Base-by-base conservation (phyloP, 1,284 basidiomycete species). In the Testicularia cyperi region DNA sequence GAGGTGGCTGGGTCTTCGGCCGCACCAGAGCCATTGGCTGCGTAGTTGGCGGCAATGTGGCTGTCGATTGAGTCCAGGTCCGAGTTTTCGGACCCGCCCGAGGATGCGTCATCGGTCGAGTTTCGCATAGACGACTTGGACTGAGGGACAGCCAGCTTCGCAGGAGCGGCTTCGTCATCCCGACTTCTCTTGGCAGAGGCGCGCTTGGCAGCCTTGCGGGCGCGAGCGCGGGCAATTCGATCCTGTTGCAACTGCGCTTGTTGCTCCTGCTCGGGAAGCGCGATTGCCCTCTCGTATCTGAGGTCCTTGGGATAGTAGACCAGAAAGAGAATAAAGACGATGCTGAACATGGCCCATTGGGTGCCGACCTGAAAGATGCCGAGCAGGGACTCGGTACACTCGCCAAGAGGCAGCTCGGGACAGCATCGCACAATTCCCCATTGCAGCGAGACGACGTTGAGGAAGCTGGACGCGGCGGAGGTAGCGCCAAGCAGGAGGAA, bases 401-500 rank as follows among this genome's bases (percentile, higher is more conserved):
- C 33, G 18, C 37, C 14, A 10, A 35, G 9, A 2, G 41, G 41
- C 33, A 71, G 21, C n/a, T 31, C 42, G 21, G 80, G 79, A 77
- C 92, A 97, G 75, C 92, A 97, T 41, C 81, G 83, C 39, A 97
- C 82, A 35, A 90, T 80, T 0, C 85, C 84, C 84, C 89, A 96
- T 74, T 96, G 91, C 56, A 96, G 83, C 4, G 90, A 86, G 22
- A 95, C 78, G 16, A 79, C 76, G 42, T 79, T 79, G 51, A 77
- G 69, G 30, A 79, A 68, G 37, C 72, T 73, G 28, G 72, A 71
- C 7, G 78, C 75, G 44, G 68, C 72, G 38, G 73, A 75, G 15
- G 90, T 94, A 46, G 88, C 87, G 9, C 95, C 95, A 0, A 97
- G 82, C 2, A 97, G 81, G n/a, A 97, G 80, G 75, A 90, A 98